Conservation (phyloP, 164 flowering plant species). For the Sedum album region DNA sequence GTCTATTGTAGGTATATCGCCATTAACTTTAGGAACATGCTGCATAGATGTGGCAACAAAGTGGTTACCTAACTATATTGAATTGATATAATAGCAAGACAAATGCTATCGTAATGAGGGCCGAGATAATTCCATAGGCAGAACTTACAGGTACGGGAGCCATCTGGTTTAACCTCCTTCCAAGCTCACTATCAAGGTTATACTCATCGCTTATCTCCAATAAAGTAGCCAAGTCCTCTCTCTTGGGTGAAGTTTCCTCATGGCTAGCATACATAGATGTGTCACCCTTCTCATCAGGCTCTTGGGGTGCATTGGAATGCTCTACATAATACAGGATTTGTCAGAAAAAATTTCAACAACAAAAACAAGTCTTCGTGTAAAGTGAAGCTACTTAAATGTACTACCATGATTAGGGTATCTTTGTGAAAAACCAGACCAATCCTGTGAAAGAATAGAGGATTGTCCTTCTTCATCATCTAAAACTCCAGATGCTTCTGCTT, state of each 20-base stretch:
- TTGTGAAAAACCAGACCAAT: constrained; percentile 27
- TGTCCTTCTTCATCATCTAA: constrained; percentile 11
- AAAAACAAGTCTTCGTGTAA: background rate
- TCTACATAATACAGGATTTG: background rate
- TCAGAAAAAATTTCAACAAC: constrained; percentile 19
- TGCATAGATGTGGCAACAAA: constrained; percentile 21
- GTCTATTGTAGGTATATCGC: constrained; percentile 83
- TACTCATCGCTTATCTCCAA: constrained; percentile 61
- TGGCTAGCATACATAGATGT: background rate
- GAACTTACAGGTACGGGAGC: constrained; percentile 74
- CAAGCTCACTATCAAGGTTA: constrained; percentile 75
- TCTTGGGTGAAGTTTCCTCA: constrained; percentile 26
- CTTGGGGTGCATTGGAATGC: constrained; percentile 13
- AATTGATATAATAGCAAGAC: too few species aligned
- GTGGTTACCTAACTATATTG: too few species aligned
- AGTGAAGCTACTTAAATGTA: constrained; percentile 3
- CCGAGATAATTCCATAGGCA: background rate
- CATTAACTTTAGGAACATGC: constrained; percentile 93
- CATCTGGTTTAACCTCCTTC: constrained; percentile 78
- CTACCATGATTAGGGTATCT: constrained; percentile 21
- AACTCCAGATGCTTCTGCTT: constrained; percentile 21
- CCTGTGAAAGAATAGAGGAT: constrained; percentile 23
- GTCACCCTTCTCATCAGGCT: constrained; percentile 25
- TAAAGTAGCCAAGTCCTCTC: background rate
- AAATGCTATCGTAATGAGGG: background rate